Conservation (phyloP, 495 filamentous ascomycete species). For the Penicillium roqueforti region DNA sequence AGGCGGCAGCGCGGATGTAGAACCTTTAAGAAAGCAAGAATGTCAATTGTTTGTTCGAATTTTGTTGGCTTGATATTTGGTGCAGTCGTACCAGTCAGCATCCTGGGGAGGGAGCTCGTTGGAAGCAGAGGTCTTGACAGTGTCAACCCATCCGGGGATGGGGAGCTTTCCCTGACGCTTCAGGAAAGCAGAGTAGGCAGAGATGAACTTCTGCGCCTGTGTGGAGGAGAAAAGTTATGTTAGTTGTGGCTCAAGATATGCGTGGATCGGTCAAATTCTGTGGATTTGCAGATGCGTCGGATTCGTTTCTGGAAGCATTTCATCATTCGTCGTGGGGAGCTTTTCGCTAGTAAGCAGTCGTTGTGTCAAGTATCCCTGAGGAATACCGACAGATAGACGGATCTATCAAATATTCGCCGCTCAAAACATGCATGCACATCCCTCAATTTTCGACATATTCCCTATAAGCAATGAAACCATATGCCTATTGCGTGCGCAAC, state of each 20-base stretch:
- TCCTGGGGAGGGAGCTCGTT: conserved; percentile 97
- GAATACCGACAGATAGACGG: not conserved
- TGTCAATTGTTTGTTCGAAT: conserved; percentile 13
- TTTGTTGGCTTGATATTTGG: not conserved
- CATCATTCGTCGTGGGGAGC: conserved; percentile 1
- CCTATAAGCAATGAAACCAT: not conserved
- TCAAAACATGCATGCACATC: conserved; percentile 6
- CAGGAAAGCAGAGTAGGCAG: conserved; percentile 91
- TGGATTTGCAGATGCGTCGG: conserved; percentile 18
- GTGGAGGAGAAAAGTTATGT: conserved; percentile 19
- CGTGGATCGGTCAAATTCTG: conserved; percentile 11
- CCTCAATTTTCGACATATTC: conserved; percentile 5
- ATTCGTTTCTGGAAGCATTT: conserved; percentile 21
- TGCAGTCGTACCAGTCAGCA: conserved; percentile 70
- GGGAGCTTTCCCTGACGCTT: conserved; percentile 98
- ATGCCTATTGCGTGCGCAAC: conserved; percentile 1
- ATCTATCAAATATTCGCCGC: conserved; percentile 5
- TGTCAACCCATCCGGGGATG: conserved; percentile 98
- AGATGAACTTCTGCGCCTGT: conserved; percentile 92
- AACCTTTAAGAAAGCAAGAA: conserved; percentile 51
- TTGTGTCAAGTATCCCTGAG: not conserved
- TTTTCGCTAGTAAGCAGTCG: not conserved
- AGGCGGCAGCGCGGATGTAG: conserved; percentile 93
- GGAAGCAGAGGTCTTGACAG: conserved; percentile 92
- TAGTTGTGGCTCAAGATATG: conserved; percentile 18